phyloP scores from a whole-genome alignment of 306 rosid genomes.

The Elaeagnus macrophylla region DNA sequence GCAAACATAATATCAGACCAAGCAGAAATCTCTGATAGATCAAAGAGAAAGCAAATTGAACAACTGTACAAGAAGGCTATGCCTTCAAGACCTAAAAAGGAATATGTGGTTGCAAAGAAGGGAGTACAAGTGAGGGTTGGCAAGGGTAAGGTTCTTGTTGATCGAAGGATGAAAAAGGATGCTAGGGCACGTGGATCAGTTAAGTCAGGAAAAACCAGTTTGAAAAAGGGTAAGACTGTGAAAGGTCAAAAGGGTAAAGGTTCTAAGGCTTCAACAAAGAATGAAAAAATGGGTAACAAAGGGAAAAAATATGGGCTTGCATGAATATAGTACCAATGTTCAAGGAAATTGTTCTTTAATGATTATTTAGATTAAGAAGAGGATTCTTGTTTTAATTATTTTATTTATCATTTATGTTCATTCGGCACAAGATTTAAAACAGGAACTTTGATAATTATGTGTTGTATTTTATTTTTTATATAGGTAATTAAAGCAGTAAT shows the following conservation, averaged over 20 bases:
- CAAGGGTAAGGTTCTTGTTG: constrained; percentile 70
- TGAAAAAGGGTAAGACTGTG: constrained; percentile 30
- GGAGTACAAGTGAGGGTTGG: constrained; percentile 81
- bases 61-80: constrained; percentile 59
- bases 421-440: too few species aligned
- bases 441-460: too few species aligned
- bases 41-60: constrained; percentile 83
- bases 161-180: constrained; percentile 83
- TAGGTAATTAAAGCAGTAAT: too few species aligned
- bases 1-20: constrained; percentile 89
- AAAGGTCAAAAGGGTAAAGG: constrained; percentile 51
- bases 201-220: constrained; percentile 38
- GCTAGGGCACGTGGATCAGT: constrained; percentile 38
- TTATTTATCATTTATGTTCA: too few species aligned
- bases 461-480: too few species aligned
- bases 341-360: not conserved
- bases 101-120: constrained; percentile 91
- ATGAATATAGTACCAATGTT: not conserved
- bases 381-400: too few species aligned
- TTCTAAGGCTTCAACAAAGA: constrained; percentile 35
- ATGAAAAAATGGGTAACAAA: constrained; percentile 36
- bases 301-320: constrained; percentile 19
- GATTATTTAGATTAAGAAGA: too few species aligned
- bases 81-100: constrained; percentile 71
- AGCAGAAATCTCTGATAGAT: constrained; percentile 70